Evolutionary conservation across 2,329 filamentous ascomycete species (phyloP), one percentile per base, ranked within the genome.

Genomic region (Aspergillus costaricaensis): DNA sequence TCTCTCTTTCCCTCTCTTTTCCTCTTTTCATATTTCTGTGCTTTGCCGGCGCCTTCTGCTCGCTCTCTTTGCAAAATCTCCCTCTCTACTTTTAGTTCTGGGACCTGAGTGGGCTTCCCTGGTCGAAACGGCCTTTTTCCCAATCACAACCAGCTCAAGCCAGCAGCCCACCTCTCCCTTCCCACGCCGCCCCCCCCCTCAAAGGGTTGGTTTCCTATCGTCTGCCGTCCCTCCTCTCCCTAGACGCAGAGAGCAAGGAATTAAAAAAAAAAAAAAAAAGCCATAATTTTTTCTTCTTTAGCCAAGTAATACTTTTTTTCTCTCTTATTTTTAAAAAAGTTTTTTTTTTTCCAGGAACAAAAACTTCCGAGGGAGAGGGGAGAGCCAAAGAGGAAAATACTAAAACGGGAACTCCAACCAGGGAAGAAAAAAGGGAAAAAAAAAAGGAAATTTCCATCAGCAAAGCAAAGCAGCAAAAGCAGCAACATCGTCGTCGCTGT

Each of bases 301-400:
- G 21, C 48, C 48, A 10, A 54, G 41, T 54, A 50, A 50, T 50
- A 25, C 30, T 56, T 41, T 48, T 41, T 23, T 56, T 38, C n/a
- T 41, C 47, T 56, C 62, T 65, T 58, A 53, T 61, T 50, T 56
- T 43, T 54, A 55, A 64, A 55, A 55, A 54, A 55, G 5, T 59
- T 63, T 61, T 59, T 61, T 63, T 61, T 59, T 58, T 58, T 60
- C 56, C 59, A 65, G 62, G 58, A 64, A 62, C 61, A 62, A 68
- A 66, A 63, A 60, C 62, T 59, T 67, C 65, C 63, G 63, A 68
- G 65, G 59, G 61, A 63, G 62, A 65, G 59, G 59, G 62, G 61
- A 67, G 52, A 55, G 43, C 48, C 36, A 55, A 58, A 62, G 62
- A 61, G 59, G 57, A 61, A 62, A 59, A 55, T 55, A 64, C 55